Base-by-base conservation (phyloP, 768 basidiomycete species). In the Russula sp. region DNA sequence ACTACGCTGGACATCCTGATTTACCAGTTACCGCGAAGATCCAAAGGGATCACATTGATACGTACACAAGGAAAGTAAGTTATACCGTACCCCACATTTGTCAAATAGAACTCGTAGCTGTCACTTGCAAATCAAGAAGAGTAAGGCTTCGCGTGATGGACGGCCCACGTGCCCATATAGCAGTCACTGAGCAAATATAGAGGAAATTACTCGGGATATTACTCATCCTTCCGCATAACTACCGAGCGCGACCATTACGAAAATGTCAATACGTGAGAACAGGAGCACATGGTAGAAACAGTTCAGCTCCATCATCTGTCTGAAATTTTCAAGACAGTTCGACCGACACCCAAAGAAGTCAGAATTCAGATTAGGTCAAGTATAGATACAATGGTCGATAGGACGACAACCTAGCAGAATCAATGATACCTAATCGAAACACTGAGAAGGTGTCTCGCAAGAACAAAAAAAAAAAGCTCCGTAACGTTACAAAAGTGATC, bases 321-420 rank as follows among this genome's bases (percentile, higher is more conserved):
- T 62, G 42, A 57, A 44, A 37, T 4, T 22, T 34, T 39, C 4
- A 18, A 39, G 18, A 42, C 37, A 9, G 40, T 32, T 18, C 27
- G 32, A 3, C 51, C 11, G 40, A 48, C 27, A 7, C 11, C 20
- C 45, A 18, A 48, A 27, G 20, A 51, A 22, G 22, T 27, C 13
- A 5, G 63, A 40, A 55, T 55, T 60, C 47, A 48, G 47, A 48
- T 48, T 48, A 48, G 22, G 47, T 48, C 47, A 60, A 53, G 32
- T 53, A 54, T 64, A 64, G 60, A 39, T 63, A 57, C 62, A 63
- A 40, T 56, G 49, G 57, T 27, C 10, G 42, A 63, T 18, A 64
- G 37, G 13, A 45, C 34, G 20, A 55, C 58, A 64, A 3, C 54
- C 42, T 42, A 55, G 34, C 48, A 42, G 52, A 50, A 63, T 51